Conservation (phyloP, 495 filamentous ascomycete genomes). For the Tuber aestivum region DNA sequence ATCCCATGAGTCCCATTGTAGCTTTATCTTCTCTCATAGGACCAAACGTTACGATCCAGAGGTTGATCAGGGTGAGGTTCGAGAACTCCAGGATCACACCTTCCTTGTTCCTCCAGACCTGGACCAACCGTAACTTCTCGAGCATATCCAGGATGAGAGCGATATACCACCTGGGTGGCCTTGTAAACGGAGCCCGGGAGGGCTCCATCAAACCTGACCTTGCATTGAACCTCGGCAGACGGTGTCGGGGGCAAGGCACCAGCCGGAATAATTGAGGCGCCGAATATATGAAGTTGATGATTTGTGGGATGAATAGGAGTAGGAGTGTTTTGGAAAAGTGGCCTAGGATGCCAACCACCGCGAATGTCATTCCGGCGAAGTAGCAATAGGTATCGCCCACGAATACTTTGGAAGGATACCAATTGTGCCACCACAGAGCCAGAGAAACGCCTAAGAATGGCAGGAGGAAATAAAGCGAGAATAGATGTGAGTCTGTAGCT, state of each 20-base stretch:
- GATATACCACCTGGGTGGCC: conserved; percentile 61
- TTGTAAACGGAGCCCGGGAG: conserved; percentile 70
- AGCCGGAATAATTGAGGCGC: conserved; percentile 81
- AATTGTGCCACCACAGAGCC: conserved; percentile 84
- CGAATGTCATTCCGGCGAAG: conserved; percentile 98
- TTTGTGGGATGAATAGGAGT: conserved; percentile 84
- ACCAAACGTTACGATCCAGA: conserved; percentile 94
- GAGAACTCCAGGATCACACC: conserved; percentile 70
- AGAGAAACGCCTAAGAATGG: conserved; percentile 89
- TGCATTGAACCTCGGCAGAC: conserved; percentile 79
- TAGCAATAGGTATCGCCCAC: conserved; percentile 99
- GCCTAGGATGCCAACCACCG: conserved; percentile 88
- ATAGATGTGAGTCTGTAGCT: conserved; percentile 89
- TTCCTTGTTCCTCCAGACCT: conserved; percentile 51
- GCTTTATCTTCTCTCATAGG: conserved; percentile 82
- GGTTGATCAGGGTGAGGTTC: conserved; percentile 89
- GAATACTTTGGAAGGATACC: conserved; percentile 92
- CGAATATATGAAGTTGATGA: conserved; percentile 94
- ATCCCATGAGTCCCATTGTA: conserved; percentile 63
- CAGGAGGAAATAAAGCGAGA: conserved; percentile 88
- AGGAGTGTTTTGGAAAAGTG: conserved; percentile 98
- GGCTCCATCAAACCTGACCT: conserved; percentile 77
- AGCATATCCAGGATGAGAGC: conserved; percentile 57
- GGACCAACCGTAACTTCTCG: conserved; percentile 59
- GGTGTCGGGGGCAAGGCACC: conserved; percentile 86